Evolutionary conservation across 129 eudicot genomes (phyloP).

Genomic region (Artemisia tridentata): DNA sequence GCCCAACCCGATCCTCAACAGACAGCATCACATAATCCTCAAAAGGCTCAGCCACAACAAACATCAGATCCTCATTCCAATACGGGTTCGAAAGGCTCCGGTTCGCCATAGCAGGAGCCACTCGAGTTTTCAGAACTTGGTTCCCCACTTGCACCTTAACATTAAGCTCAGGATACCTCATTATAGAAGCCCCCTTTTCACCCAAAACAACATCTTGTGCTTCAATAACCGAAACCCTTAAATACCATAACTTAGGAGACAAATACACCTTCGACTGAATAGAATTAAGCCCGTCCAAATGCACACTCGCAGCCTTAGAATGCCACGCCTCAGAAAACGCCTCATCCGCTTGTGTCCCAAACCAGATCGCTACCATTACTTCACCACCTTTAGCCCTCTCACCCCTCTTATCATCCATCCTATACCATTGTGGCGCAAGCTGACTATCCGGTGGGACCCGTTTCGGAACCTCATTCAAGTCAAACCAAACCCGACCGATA

Average conservation of each 20-base stretch:
- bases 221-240: conserved; percentile 70
- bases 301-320: conserved; percentile 86
- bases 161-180: conserved; percentile 80
- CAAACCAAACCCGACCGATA: conserved; percentile 93
- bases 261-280: conserved; percentile 89
- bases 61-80: conserved; percentile 92
- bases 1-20: conserved; percentile 73
- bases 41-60: conserved; percentile 95
- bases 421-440: conserved; percentile 91
- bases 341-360: conserved; percentile 97
- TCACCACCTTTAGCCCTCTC: conserved; percentile 79
- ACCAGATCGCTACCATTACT: conserved; percentile 90
- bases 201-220: conserved; percentile 87
- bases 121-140: conserved; percentile 79
- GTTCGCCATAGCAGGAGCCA: conserved; percentile 48
- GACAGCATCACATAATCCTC: conserved; percentile 82
- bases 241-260: conserved; percentile 90
- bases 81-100: conserved; percentile 63
- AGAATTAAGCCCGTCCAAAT: conserved; percentile 68
- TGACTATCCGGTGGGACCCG: conserved; percentile 94
- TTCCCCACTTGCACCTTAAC: conserved; percentile 92
- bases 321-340: conserved; percentile 98
- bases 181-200: conserved; percentile 62
- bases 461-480: conserved; percentile 78
- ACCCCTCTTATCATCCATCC: conserved; percentile 88